These are phyloP conservation scores for Chlorophyllum brunneum DNA, from an alignment of 768 basidiomycete species.

Conservation along the genomic window DNA sequence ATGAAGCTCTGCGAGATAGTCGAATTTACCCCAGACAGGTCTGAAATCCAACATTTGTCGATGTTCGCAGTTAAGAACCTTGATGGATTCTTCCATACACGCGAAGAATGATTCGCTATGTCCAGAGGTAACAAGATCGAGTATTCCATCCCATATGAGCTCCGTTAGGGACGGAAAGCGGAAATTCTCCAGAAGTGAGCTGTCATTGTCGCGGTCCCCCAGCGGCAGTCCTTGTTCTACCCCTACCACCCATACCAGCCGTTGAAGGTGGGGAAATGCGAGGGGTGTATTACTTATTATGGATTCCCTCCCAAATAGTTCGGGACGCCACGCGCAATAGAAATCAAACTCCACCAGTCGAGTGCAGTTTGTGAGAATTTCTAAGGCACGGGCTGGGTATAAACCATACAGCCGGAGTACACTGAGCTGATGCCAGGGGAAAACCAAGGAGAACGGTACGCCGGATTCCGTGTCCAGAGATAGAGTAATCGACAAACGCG, in stretches of 20 bases:
- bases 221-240: background rate
- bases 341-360: background rate
- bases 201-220: background rate
- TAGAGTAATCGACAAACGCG: background rate
- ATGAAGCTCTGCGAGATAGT: background rate
- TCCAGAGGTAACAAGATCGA: background rate
- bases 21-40: background rate
- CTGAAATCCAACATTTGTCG: background rate
- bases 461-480: background rate
- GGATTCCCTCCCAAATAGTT: background rate
- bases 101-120: background rate
- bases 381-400: background rate
- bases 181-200: background rate
- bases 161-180: background rate
- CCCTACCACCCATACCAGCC: background rate
- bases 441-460: background rate
- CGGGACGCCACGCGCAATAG: background rate
- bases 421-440: background rate
- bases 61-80: background rate
- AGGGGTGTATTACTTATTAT: background rate
- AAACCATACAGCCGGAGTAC: background rate
- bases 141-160: background rate
- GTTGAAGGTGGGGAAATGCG: background rate
- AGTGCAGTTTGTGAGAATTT: background rate
- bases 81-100: background rate